Base-by-base conservation (phyloP, 2,329 filamentous ascomycete genomes). In the Penicillium aurantiogriseum region DNA sequence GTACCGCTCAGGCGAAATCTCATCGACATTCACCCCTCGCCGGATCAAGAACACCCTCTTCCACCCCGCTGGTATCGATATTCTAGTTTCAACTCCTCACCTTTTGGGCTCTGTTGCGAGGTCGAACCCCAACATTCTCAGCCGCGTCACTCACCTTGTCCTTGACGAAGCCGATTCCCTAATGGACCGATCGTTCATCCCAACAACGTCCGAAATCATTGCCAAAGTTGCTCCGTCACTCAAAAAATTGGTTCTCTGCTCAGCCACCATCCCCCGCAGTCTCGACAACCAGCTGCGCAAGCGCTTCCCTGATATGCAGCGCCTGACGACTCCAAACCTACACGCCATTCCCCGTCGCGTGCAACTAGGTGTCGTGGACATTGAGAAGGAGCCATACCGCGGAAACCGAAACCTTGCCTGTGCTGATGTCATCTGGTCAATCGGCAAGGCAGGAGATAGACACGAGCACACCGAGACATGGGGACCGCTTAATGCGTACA, bases 131-230 rank as follows among this genome's bases (percentile, higher is more conserved):
- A 93, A 96, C 68, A 87, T 99, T 60, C 85, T 99, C 36, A 92
- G 91, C n/a, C 88, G 91, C 13, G 92, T 97, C 57, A 87, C 85
- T 2, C 91, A 97, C 71, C 82, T 99, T 11, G 84, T 99, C 58
- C 83, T 96, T 48, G 95, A 99, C 71, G 95, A 99, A 79, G 95
- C 95, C 1, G 94, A 99, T 76, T 97, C 92, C 4, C 85, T 99
- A 10, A 85, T 99, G 65, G 95, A 99, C 76, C 89, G 92, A 57
- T 95, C 91, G 58, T 99, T 99, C 78, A 84, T 89, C 4, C 88
- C 91, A 1, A 87, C 88, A 25, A 97, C 94, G 0, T 89, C 85
- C 11, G 83, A 85, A 54, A 90, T 99, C 64, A 83, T 99, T 62
- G 90, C 96, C 69, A 88, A 89, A 57, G 85, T 88, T 1, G 83